Conservation (phyloP, 2,329 filamentous ascomycete genomes). For the Monosporascus sp. region DNA sequence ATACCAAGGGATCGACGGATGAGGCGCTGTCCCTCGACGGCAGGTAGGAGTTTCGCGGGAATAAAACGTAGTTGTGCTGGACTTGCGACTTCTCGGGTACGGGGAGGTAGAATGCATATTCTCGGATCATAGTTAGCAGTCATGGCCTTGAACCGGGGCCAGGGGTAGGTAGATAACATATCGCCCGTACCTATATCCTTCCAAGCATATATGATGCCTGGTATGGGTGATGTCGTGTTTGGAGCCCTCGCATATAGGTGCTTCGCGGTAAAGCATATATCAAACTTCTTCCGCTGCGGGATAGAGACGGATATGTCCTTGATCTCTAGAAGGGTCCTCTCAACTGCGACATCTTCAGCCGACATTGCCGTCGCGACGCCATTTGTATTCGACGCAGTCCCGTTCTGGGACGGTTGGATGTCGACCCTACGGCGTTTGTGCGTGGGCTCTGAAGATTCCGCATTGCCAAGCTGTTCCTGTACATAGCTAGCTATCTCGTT, state of each 20-base stretch:
- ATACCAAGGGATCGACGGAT: constrained; percentile 54
- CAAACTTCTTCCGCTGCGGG: constrained; percentile 63
- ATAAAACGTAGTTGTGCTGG: constrained; percentile 61
- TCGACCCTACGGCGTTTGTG: constrained; percentile 50
- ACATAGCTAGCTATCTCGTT: constrained; percentile 51
- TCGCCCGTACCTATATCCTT: constrained; percentile 50
- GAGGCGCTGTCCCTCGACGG: constrained; percentile 39
- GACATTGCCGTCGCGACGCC: constrained; percentile 14
- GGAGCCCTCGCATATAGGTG: constrained; percentile 53
- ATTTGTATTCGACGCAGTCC: constrained; percentile 16
- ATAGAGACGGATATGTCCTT: constrained; percentile 64
- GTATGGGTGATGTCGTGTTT: constrained; percentile 44
- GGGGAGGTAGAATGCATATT: constrained; percentile 58
- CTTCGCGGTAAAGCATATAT: constrained; percentile 55
- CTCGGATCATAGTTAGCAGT: constrained; percentile 28
- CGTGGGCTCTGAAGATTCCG: constrained; percentile 33
- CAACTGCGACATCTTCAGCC: constrained; percentile 37
- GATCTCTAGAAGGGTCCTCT: constrained; percentile 51
- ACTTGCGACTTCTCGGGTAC: constrained; percentile 61
- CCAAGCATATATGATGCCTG: constrained; percentile 54
- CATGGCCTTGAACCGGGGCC: not conserved
- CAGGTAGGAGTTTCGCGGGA: constrained; percentile 51
- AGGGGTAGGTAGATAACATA: not conserved
- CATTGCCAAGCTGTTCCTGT: constrained; percentile 34
- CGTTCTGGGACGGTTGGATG: constrained; percentile 25